phyloP scores from a whole-genome alignment of 1,284 basidiomycete species.

The Ustilago esculenta region DNA sequence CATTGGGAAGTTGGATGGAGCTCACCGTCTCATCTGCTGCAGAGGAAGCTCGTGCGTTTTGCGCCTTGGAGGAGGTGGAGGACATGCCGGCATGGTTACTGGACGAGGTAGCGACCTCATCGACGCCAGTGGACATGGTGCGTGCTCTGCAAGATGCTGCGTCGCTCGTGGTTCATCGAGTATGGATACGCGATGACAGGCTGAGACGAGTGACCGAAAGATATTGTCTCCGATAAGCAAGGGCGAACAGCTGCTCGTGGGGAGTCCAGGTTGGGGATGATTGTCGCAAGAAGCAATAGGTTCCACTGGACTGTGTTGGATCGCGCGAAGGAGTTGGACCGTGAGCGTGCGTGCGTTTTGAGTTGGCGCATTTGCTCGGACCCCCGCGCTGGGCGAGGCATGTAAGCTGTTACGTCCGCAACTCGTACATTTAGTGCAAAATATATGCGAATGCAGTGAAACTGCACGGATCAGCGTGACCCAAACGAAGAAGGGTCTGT shows the following conservation, averaged over 20 bases:
- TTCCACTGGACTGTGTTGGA: too few species aligned
- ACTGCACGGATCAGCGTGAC: slow-evolving; percentile 2
- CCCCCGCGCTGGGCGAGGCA: too few species aligned
- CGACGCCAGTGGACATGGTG: slow-evolving; percentile 14
- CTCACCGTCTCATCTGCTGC: slow-evolving; percentile 8
- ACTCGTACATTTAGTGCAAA: too few species aligned
- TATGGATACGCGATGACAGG: background rate
- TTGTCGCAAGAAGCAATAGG: background rate
- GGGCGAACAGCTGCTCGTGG: too few species aligned
- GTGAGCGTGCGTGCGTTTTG: too few species aligned
- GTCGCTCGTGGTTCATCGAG: slow-evolving; percentile 15
- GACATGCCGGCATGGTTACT: slow-evolving; percentile 3
- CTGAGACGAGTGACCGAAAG: background rate
- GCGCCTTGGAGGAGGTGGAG: background rate
- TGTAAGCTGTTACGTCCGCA: too few species aligned
- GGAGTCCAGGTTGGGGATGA: background rate
- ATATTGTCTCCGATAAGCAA: too few species aligned
- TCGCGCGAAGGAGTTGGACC: background rate
- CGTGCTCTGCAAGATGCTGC: slow-evolving; percentile 3
- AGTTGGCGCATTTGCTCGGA: too few species aligned
- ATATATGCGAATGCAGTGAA: background rate
- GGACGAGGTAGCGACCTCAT: slow-evolving; percentile 14
- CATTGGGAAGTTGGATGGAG: slow-evolving; percentile 23
- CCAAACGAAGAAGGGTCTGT: background rate
- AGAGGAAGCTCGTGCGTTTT: background rate